phyloP scores from a whole-genome alignment of 164 flowering plant species.

The Magnolia changhungtana region DNA sequence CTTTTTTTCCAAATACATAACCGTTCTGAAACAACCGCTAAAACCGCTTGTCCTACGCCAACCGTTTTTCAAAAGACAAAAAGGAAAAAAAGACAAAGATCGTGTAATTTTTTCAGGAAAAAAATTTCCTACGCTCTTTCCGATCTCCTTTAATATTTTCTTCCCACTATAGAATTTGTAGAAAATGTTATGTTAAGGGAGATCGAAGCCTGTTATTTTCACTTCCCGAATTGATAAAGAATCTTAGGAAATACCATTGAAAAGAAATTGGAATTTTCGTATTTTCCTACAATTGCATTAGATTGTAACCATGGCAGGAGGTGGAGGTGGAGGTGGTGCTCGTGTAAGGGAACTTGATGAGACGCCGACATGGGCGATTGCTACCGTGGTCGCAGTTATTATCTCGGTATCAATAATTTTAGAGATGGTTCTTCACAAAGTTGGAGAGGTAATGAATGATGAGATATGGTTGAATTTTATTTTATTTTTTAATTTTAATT shows the following conservation, averaged over 20 bases:
- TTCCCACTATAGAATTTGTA: neutral
- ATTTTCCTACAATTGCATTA: neutral
- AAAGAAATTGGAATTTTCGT: neutral
- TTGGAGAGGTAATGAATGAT: constrained; percentile 51
- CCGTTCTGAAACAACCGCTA: neutral
- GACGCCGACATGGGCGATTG: constrained; percentile 95
- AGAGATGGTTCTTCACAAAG: constrained; percentile 61
- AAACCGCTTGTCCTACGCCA: neutral
- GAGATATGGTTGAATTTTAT: neutral
- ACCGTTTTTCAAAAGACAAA: neutral
- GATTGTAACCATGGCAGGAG: constrained; percentile 1
- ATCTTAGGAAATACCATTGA: neutral
- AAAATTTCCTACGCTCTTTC: neutral
- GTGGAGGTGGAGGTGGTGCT: constrained; percentile 26
- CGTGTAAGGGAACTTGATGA: constrained; percentile 52
- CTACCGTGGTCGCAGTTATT: constrained; percentile 57
- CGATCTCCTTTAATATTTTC: neutral
- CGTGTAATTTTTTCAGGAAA: neutral
- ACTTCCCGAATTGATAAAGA: neutral
- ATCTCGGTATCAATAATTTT: constrained; percentile 56
- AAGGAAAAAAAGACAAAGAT: neutral
- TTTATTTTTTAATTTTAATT: neutral
- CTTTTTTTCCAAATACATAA: no score
- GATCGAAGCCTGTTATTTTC: neutral
- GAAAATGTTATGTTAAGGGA: neutral